Percentiles rank a stretch among this genome's conserved stretches.
Conservation (phyloP, 257 asterid species). For the Solanum peruvianum region DNA sequence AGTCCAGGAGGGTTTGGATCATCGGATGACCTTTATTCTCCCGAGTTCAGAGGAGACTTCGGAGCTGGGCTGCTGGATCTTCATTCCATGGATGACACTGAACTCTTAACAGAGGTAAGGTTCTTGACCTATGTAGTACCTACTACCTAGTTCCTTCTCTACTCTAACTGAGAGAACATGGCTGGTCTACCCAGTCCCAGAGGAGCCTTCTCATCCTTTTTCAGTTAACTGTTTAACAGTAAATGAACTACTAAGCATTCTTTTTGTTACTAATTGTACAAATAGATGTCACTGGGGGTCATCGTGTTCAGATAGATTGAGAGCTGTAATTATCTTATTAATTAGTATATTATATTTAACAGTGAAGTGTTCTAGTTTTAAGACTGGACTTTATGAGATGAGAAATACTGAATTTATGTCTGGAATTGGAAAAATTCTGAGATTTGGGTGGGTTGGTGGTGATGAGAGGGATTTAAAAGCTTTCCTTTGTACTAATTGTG, state of each 20-base stretch:
- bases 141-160: not conserved
- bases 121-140: not conserved
- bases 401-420: not conserved
- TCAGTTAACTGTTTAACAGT: not conserved
- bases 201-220: not conserved
- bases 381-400: not conserved
- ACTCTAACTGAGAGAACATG: not conserved
- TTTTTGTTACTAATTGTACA: not conserved
- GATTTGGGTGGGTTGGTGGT: not conserved
- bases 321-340: not conserved
- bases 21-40: conserved; percentile 64
- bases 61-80: conserved; percentile 99
- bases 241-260: not conserved
- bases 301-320: not conserved
- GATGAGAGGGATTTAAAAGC: not conserved
- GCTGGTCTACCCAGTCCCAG: not conserved
- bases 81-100: conserved; percentile 98
- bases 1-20: conserved; percentile 56
- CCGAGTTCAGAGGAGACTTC: conserved; percentile 90
- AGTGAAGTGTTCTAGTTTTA: not conserved
- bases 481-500: not conserved
- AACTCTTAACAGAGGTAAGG: conserved; percentile 92
- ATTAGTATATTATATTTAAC: not conserved
- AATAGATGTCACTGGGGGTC: not conserved
- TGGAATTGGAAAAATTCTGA: not conserved